phyloP scores from a whole-genome alignment of 1,139 yeast species.

The Yamadazyma triangularis region DNA sequence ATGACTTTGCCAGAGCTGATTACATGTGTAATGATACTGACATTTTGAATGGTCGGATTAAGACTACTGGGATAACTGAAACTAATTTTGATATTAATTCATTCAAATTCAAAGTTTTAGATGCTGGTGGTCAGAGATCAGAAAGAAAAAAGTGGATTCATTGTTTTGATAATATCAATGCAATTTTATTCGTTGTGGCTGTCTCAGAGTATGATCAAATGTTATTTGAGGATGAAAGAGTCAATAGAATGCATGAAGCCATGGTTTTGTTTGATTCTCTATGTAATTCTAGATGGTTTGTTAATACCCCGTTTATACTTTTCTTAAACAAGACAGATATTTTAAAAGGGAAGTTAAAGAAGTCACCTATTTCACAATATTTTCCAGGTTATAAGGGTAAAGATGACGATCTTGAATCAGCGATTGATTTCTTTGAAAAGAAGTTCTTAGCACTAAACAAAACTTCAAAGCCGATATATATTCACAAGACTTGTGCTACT shows the following conservation, averaged over 20 bases:
- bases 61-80: constrained; percentile 94
- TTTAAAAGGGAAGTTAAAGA: constrained; percentile 62
- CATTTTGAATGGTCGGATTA: constrained; percentile 84
- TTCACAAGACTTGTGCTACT: constrained; percentile 94
- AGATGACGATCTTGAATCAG: constrained; percentile 60
- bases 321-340: constrained; percentile 87
- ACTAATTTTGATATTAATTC: constrained; percentile 70
- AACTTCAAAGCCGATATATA: constrained; percentile 72
- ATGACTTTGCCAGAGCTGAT: constrained; percentile 55
- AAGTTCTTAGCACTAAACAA: constrained; percentile 59
- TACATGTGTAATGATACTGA: constrained; percentile 78
- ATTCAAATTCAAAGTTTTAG: constrained; percentile 70
- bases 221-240: constrained; percentile 83
- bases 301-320: constrained; percentile 79
- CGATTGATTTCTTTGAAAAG: constrained; percentile 62
- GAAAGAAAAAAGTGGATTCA: constrained; percentile 97
- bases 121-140: constrained; percentile 96
- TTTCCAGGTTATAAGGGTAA: constrained; percentile 72
- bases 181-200: constrained; percentile 87
- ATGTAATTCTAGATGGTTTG: constrained; percentile 84
- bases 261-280: constrained; percentile 78
- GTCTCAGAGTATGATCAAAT: constrained; percentile 90
- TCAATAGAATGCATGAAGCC: constrained; percentile 90
- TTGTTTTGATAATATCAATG: constrained; percentile 88
- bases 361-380: constrained; percentile 60